Evolutionary conservation across 108 stramenopile species (phyloP), one percentile per base, ranked within the genome.

Genomic region (Pseudonitzschia pungens): DNA sequence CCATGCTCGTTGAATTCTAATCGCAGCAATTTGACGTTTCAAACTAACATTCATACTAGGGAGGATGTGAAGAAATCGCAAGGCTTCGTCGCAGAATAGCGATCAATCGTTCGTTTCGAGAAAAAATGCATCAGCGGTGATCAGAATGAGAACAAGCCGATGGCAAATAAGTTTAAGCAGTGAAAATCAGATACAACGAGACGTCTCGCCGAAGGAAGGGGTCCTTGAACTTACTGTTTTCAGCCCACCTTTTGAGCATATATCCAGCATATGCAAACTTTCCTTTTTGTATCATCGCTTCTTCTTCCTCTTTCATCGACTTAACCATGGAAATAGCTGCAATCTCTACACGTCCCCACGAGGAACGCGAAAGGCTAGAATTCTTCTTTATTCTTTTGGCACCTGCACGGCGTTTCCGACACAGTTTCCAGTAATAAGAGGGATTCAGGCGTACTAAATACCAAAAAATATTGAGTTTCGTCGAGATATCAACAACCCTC

Each of bases 1-100:
- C 81, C 81, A 81, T 32, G 77, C 77, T 24, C 77, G 33, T 70
- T 81, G 81, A 22, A 81, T 81, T 60, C 74, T 73, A 50, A 68
- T 64, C 7, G 81, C 81, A 57, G 81, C 81, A 26, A 80, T 43
- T 18, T 84, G 76, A 26, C 83, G 79, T 42, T 70, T 70, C 28
- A 75, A 68, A n/a, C 81, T 77, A 7, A 68, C 24, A 52, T 84
- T 77, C 6, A 57, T 53, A 57, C 67, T 56, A 2, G 69, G 69
- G 2, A 75, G 43, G 16, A 84, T 41, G 8, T 79, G 79, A 24
- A 80, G 18, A 21, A 44, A 59, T 15, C 78, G 72, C 51, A 84
- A 43, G n/a, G 28, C 70, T 65, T 64, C 10, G 40, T 72, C 72
- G 14, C 2, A 32, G 60, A 1, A 55, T 33, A 26, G 7, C 59